Percentiles rank a stretch among this genome's conserved stretches.
These are phyloP conservation scores for Leccinum disarticulatum DNA, from an alignment of 768 basidiomycete genomes.

Conservation along the genomic window DNA sequence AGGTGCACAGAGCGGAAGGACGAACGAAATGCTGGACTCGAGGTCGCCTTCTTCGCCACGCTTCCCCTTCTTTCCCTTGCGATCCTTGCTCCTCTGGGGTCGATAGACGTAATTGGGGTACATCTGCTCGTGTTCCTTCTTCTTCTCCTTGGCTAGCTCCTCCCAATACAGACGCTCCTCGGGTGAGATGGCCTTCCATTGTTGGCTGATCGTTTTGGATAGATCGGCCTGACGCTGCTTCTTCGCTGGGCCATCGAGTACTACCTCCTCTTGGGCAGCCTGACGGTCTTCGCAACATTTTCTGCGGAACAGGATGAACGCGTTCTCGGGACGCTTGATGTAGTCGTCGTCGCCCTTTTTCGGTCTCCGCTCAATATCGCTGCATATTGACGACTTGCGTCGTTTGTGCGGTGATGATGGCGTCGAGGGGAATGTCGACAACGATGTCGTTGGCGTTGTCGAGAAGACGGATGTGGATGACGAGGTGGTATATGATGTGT, in stretches of 20 bases:
- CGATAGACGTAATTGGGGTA: constrained; percentile 81
- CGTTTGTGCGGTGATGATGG: constrained; percentile 46
- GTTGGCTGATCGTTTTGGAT: constrained; percentile 78
- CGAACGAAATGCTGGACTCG: constrained; percentile 52
- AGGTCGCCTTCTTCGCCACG: constrained; percentile 44
- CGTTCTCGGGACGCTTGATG: constrained; percentile 81
- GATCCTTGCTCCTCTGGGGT: constrained; percentile 60
- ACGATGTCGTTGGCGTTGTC: constrained; percentile 36
- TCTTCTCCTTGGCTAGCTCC: constrained; percentile 72
- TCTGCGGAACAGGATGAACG: constrained; percentile 81
- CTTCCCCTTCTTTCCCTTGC: constrained; percentile 48
- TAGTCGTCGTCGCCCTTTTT: constrained; percentile 79
- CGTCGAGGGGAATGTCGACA: constrained; percentile 34
- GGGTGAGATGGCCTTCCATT: constrained; percentile 67
- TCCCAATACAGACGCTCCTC: constrained; percentile 78
- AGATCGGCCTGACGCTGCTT: constrained; percentile 79
- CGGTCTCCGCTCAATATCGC: constrained; percentile 48
- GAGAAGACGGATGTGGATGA: constrained; percentile 43
- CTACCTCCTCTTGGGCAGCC: constrained; percentile 49
- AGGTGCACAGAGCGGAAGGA: constrained; percentile 39
- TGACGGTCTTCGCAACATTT: constrained; percentile 76
- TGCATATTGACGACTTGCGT: constrained; percentile 49
- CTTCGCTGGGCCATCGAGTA: constrained; percentile 47
- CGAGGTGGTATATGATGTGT: constrained; percentile 29
- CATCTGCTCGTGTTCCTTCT: constrained; percentile 73